These are phyloP conservation scores for Phanerochaete carnosa DNA, from an alignment of 768 basidiomycete species.

Conservation along the genomic window DNA sequence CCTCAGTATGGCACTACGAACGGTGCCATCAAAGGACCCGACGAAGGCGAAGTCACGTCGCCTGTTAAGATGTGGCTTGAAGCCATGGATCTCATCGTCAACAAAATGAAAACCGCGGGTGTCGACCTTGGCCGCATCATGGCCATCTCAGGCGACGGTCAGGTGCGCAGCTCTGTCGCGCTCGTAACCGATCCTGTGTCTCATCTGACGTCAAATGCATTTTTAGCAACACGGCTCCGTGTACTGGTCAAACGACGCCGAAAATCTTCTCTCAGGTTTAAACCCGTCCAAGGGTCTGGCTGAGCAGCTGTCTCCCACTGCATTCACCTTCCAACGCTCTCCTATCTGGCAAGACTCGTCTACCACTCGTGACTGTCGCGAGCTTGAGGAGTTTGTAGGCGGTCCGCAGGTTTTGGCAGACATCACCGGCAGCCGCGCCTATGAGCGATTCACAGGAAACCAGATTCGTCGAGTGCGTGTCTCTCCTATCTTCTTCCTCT, in stretches of 20 bases:
- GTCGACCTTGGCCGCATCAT: constrained; percentile 57
- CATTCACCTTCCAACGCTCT: constrained; percentile 64
- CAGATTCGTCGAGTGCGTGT: constrained; percentile 71
- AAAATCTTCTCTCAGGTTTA: constrained; percentile 48
- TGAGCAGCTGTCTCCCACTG: constrained; percentile 56
- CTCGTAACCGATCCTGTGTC: background rate
- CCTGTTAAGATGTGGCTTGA: constrained; percentile 86
- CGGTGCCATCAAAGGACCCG: constrained; percentile 63
- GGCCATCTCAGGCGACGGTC: constrained; percentile 75
- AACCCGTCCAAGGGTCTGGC: constrained; percentile 47
- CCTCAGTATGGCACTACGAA: constrained; percentile 63
- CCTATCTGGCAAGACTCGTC: constrained; percentile 95
- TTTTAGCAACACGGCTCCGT: constrained; percentile 83
- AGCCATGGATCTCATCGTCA: constrained; percentile 74
- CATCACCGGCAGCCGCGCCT: constrained; percentile 78
- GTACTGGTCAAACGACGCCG: constrained; percentile 67
- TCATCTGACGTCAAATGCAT: background rate
- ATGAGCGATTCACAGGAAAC: constrained; percentile 85
- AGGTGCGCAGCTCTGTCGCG: constrained; percentile 40
- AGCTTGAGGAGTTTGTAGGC: constrained; percentile 63
- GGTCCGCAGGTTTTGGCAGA: constrained; percentile 71
- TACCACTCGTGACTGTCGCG: constrained; percentile 69
- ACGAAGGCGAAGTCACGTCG: constrained; percentile 69
- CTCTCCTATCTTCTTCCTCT: background rate
- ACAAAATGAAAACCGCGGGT: constrained; percentile 53